phyloP scores from a whole-genome alignment of 345 rosid genomes.

The Cardamine occulta region DNA sequence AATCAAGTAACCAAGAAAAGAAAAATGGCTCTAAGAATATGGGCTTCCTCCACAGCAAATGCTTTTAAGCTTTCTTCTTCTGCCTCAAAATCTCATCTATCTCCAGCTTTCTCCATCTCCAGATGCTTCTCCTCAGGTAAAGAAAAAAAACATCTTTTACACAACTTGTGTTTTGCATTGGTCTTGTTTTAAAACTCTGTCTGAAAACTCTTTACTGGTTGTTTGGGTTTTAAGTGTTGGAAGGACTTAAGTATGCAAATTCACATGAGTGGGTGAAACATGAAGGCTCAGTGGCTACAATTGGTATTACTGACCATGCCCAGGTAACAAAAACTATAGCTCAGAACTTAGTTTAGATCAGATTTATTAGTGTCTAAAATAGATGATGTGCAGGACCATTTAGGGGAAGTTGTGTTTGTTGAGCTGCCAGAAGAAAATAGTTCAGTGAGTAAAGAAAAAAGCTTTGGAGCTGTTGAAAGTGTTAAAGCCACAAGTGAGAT shows the following conservation, averaged over 20 bases:
- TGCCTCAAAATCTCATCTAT: conserved; percentile 36
- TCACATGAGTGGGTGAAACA: conserved; percentile 98
- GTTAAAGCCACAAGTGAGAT: conserved; percentile 96
- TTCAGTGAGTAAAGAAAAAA: conserved; percentile 56
- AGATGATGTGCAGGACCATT: conserved; percentile 62
- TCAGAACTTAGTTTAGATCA: conserved; percentile 14
- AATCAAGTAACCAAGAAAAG: conserved; percentile 27
- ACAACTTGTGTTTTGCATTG: conserved; percentile 24
- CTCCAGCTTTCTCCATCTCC: conserved; percentile 64
- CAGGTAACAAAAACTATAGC: conserved; percentile 58
- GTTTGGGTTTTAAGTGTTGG: conserved; percentile 59
- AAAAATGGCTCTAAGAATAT: conserved; percentile 83
- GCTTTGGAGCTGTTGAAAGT: conserved; percentile 95
- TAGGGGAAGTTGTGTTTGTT: conserved; percentile 95
- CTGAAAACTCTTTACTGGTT: conserved; percentile 11
- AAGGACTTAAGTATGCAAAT: conserved; percentile 85
- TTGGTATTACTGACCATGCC: conserved; percentile 97
- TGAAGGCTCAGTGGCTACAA: conserved; percentile 80
- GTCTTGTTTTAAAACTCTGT: conserved; percentile 12
- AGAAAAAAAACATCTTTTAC: background rate
- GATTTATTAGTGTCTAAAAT: conserved; percentile 10
- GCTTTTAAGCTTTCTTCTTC: conserved; percentile 68
- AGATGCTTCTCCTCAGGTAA: conserved; percentile 86
- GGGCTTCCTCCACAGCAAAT: conserved; percentile 96
- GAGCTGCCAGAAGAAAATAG: conserved; percentile 73